phyloP scores from a whole-genome alignment of 2,329 filamentous ascomycete species.

The Botryotinia calthae region DNA sequence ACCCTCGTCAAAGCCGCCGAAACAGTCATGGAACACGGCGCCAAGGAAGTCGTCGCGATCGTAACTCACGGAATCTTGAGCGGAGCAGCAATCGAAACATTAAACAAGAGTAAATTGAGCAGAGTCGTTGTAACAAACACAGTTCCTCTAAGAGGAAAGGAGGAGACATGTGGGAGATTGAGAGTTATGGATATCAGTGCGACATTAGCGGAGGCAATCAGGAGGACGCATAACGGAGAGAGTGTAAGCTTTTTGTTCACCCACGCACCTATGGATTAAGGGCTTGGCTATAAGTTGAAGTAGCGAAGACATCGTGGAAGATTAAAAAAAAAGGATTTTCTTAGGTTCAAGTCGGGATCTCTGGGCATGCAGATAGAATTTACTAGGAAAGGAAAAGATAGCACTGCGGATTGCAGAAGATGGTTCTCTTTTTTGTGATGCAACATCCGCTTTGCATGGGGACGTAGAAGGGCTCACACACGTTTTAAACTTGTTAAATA shows the following conservation, averaged over 20 bases:
- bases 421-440: not conserved
- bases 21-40: slow-evolving; percentile 82
- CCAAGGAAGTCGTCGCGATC: slow-evolving; percentile 85
- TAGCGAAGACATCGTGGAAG: not conserved
- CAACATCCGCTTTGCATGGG: not conserved
- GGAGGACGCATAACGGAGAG: slow-evolving; percentile 67
- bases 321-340: not conserved
- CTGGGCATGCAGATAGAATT: not conserved
- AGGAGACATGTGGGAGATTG: slow-evolving; percentile 72
- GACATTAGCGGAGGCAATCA: slow-evolving; percentile 71
- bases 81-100: slow-evolving; percentile 74
- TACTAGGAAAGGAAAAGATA: not conserved
- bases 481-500: not conserved
- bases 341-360: not conserved
- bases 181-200: slow-evolving; percentile 90
- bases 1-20: slow-evolving; percentile 85
- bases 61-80: slow-evolving; percentile 92
- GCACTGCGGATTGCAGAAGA: not conserved
- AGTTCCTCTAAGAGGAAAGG: slow-evolving; percentile 77
- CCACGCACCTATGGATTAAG: slow-evolving; percentile 55
- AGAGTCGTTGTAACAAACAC: slow-evolving; percentile 90
- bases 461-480: not conserved
- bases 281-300: not conserved
- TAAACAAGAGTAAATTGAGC: slow-evolving; percentile 71
- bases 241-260: slow-evolving; percentile 67